Evolutionary conservation across 345 rosid genomes (phyloP), one percentile per base, ranked within the genome.

Genomic region (Litchi chinensis): DNA sequence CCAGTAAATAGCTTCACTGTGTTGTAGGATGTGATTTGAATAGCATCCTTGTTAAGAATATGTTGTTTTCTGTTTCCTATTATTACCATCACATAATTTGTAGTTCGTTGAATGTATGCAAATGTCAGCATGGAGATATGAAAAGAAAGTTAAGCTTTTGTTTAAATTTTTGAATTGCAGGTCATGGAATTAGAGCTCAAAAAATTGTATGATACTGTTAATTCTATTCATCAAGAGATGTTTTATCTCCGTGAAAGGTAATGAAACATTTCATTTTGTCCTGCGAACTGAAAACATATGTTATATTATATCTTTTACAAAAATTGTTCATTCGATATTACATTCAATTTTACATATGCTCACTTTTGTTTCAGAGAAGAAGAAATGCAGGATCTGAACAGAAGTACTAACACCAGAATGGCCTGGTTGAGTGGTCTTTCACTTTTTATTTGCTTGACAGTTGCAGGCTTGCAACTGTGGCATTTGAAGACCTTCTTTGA

Each of bases 401-500:
- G 76, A 65, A 79, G 88, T 7, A 96, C 99, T 0, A 93, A 91
- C 83, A 60, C 88, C 9, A 94, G 80, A 78, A 96, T 96, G 99
- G 95, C 90, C 15, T 87, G 90, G 93, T 79, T 96, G 66, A 88
- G 97, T 81, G 68, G 91, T 18, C 87, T 96, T 32, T 94, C 98
- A 0, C 93, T 94, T 19, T 65, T 87, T 54, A 88, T 96, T 39
- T 91, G 94, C 90, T 67, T 94, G 63, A 88, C 97, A 26, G 98
- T 94, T 18, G 98, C 97, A 3, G 98, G 93, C 32, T 26, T 96
- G 88, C 99, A 96, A 77, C 85, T 86, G 44, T 79, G 98, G 92
- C 99, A 96, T 79, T 83, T 96, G 88, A 94, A 94, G 92, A 89
- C 89, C 48, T 96, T 94, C 88, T 96, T 94, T 77, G 88, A 96